phyloP scores from a whole-genome alignment of 768 basidiomycete genomes.

The Naganishia onofrii region DNA sequence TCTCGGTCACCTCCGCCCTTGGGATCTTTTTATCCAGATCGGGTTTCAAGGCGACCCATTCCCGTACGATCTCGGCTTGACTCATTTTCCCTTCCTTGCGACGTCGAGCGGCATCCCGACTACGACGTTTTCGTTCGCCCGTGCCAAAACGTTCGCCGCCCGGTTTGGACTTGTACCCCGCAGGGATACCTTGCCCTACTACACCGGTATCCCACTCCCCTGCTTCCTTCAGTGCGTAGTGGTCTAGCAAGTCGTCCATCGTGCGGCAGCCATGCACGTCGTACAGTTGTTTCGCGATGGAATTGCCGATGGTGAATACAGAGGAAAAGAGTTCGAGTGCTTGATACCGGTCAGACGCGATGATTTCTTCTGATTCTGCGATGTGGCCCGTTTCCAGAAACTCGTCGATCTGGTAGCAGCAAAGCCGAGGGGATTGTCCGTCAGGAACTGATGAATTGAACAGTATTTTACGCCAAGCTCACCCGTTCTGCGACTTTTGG shows the following conservation, averaged over 20 bases:
- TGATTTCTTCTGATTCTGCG: constrained; percentile 42
- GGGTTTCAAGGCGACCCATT: constrained; percentile 47
- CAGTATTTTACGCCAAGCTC: constrained; percentile 7
- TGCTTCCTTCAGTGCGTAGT: constrained; percentile 42
- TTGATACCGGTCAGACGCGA: constrained; percentile 39
- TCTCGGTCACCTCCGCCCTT: constrained; percentile 72
- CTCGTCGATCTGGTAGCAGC: constrained; percentile 44
- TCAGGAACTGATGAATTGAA: not conserved
- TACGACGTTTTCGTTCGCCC: constrained; percentile 16
- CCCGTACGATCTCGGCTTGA: constrained; percentile 49
- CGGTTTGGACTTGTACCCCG: constrained; percentile 12
- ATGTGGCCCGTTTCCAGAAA: constrained; percentile 44
- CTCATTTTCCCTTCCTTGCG: constrained; percentile 46
- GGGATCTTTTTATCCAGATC: constrained; percentile 63
- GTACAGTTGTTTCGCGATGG: constrained; percentile 44
- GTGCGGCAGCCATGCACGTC: constrained; percentile 57
- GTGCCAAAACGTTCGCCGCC: constrained; percentile 16
- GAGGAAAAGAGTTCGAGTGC: constrained; percentile 44
- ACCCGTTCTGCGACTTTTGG: constrained; percentile 48
- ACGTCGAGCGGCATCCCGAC: constrained; percentile 34
- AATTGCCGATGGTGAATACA: constrained; percentile 48
- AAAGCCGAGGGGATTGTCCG: not conserved
- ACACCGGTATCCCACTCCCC: constrained; percentile 56
- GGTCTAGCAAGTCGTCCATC: constrained; percentile 59
- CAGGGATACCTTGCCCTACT: constrained; percentile 54